These are phyloP conservation scores for Rhodocollybia butyracea DNA, from an alignment of 768 basidiomycete species.

Conservation along the genomic window DNA sequence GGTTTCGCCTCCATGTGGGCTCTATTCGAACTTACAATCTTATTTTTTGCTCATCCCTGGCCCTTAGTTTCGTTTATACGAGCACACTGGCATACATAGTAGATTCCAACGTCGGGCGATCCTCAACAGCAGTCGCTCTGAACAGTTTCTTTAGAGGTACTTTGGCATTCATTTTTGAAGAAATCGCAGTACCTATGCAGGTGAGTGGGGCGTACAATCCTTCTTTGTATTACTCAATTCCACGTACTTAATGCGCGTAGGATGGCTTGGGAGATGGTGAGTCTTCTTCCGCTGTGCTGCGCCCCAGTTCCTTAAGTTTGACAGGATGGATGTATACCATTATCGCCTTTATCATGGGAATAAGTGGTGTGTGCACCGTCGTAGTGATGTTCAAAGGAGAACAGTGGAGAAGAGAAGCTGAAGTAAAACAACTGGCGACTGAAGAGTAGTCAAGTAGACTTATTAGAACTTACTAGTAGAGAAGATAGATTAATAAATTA, in stretches of 20 bases:
- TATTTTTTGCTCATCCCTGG: not conserved
- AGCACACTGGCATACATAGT: slow-evolving; percentile 73
- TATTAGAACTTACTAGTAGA: too few species aligned
- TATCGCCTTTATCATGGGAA: slow-evolving; percentile 45
- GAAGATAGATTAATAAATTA: too few species aligned
- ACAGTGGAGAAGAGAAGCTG: slow-evolving; percentile 53
- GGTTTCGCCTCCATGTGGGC: slow-evolving; percentile 77
- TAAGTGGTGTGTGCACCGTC: slow-evolving; percentile 54
- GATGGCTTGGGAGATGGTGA: slow-evolving; percentile 72
- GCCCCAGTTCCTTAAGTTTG: not conserved
- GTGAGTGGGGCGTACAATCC: slow-evolving; percentile 32
- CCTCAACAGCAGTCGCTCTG: slow-evolving; percentile 68
- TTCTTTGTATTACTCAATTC: not conserved
- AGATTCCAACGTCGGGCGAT: slow-evolving; percentile 81
- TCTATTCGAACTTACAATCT: not conserved
- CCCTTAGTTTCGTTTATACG: slow-evolving; percentile 32
- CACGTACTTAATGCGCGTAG: slow-evolving; percentile 28
- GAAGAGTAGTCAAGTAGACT: too few species aligned
- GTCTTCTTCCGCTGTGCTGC: not conserved
- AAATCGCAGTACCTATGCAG: slow-evolving; percentile 74
- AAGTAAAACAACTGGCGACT: slow-evolving; percentile 22
- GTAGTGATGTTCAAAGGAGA: slow-evolving; percentile 58
- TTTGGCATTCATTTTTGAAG: slow-evolving; percentile 64
- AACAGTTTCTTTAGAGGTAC: slow-evolving; percentile 78
- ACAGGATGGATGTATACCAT: slow-evolving; percentile 67